Evolutionary conservation across 495 filamentous ascomycete genomes (phyloP).

Genomic region (Cryomyces antarcticus): DNA sequence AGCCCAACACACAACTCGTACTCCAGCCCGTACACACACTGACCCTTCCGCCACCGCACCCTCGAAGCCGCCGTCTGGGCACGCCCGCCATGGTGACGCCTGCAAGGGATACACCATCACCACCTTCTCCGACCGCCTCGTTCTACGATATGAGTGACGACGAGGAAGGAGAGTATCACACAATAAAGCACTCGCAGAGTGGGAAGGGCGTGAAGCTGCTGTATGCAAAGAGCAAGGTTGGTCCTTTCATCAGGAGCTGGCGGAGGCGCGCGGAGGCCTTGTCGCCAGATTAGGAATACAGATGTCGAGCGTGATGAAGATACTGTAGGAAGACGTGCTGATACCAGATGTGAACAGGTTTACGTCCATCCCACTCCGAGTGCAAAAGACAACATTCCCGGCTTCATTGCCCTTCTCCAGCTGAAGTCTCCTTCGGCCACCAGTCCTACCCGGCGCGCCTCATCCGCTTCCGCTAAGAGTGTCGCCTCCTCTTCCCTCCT

Average conservation of each 20-base stretch:
- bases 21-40: no score
- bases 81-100: no score
- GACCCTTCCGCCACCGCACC: no score
- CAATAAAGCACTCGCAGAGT: conserved; percentile 64
- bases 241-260: background rate
- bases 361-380: conserved; percentile 94
- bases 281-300: no score
- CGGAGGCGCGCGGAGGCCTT: background rate
- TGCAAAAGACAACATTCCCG: conserved; percentile 87
- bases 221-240: conserved; percentile 86
- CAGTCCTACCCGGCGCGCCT: conserved; percentile 11
- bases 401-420: conserved; percentile 84
- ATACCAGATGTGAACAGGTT: conserved; percentile 32
- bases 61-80: no score
- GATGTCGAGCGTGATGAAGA: no score
- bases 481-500: conserved; percentile 42
- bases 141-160: conserved; percentile 96
- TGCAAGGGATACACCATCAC: conserved; percentile 3
- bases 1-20: no score
- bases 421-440: conserved; percentile 42
- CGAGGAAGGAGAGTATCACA: conserved; percentile 88
- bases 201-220: conserved; percentile 85
- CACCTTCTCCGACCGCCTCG: conserved; percentile 64
- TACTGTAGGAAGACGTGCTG: background rate
- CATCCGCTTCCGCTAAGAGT: conserved; percentile 31